A percentile compares a stretch with the other conserved stretches of the same genome.
Conservation (phyloP, 257 asterid genomes). For the Cinchona pubescens region DNA sequence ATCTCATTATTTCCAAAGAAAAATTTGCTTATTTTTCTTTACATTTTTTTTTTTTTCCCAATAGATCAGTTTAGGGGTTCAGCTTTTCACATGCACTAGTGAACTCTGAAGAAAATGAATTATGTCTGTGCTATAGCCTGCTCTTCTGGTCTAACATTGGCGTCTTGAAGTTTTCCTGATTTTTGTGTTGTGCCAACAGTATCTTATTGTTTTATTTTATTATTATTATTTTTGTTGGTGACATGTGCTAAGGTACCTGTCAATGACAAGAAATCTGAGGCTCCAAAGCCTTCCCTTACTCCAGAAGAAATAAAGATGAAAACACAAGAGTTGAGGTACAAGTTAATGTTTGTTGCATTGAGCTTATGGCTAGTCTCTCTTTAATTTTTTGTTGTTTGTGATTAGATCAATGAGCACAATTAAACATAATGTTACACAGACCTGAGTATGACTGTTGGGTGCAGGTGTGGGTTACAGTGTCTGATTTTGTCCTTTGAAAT, state of each 20-base stretch:
- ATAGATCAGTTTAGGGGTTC: not conserved
- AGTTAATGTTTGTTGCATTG: constrained; percentile 10
- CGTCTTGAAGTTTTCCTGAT: not conserved
- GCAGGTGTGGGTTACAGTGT: not conserved
- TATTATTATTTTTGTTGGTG: too few species aligned
- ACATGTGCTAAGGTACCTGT: constrained; percentile 54
- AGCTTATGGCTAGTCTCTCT: not conserved
- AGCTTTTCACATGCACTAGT: not conserved
- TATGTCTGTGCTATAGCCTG: not conserved
- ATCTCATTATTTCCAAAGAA: not conserved
- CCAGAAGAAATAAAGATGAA: constrained; percentile 77
- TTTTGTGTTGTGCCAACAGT: not conserved
- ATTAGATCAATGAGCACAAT: not conserved
- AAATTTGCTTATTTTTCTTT: not conserved
- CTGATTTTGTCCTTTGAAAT: not conserved
- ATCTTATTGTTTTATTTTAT: not conserved
- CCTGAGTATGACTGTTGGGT: not conserved
- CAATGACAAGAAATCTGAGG: constrained; percentile 51
- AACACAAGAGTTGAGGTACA: constrained; percentile 68
- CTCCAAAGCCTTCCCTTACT: constrained; percentile 70
- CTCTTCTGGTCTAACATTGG: not conserved
- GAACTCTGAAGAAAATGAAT: not conserved
- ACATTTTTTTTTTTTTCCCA: not conserved
- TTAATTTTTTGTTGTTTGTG: not conserved
- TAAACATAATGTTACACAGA: not conserved